Conservation (phyloP, 768 basidiomycete genomes). For the Hydnomerulius pinastri region DNA sequence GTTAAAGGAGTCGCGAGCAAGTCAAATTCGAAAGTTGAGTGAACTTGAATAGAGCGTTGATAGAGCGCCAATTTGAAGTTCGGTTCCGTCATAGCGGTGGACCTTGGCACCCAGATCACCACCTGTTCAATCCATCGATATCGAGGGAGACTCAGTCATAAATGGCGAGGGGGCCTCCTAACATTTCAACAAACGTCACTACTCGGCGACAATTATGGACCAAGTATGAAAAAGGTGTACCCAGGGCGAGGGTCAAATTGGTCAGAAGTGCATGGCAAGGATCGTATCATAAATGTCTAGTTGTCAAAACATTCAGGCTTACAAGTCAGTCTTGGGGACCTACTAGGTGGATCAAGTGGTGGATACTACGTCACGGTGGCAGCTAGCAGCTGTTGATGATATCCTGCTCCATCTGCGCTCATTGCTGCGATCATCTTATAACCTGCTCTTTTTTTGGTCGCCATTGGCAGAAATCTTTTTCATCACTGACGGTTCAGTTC, state of each 20-base stretch:
- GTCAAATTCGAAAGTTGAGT: not conserved
- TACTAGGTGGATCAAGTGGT: not conserved
- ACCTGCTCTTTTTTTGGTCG: not conserved
- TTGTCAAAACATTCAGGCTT: too few relatives aligned
- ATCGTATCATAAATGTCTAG: too few relatives aligned
- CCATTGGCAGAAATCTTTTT: not conserved
- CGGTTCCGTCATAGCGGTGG: not conserved
- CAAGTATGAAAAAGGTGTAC: not conserved
- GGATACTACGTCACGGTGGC: not conserved
- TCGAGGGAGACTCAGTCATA: not conserved
- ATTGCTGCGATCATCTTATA: conserved; percentile 8
- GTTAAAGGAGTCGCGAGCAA: too few relatives aligned
- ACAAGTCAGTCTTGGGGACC: not conserved
- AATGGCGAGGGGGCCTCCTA: not conserved
- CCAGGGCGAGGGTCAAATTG: not conserved
- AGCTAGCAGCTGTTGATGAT: not conserved
- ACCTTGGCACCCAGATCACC: not conserved
- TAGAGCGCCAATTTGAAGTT: not conserved
- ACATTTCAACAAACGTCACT: not conserved
- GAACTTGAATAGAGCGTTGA: too few relatives aligned
- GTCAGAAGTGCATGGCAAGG: too few relatives aligned
- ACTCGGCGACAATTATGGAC: not conserved
- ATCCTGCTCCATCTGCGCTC: conserved; percentile 1
- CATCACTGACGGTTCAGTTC: not conserved
- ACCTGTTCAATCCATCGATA: not conserved